phyloP scores from a whole-genome alignment of 805 yeast species.

The Candida berthetii region DNA sequence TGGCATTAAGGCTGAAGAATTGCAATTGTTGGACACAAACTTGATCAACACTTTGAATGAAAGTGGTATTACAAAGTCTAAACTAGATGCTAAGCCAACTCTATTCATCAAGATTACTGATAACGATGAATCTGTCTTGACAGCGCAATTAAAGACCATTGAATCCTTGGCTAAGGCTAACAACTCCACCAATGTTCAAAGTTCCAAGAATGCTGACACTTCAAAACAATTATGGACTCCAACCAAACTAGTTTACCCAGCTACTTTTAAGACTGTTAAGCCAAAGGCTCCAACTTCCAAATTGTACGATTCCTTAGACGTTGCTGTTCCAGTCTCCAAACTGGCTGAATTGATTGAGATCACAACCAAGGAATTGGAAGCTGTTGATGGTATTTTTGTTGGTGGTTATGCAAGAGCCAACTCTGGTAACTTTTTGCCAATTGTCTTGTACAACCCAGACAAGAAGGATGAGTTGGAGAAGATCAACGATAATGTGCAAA shows the following conservation, averaged over 20 bases:
- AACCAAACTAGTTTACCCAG: constrained; percentile 59
- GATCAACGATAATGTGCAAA: constrained; percentile 51
- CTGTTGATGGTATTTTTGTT: constrained; percentile 42
- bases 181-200: constrained; percentile 49
- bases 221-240: constrained; percentile 65
- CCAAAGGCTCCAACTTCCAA: constrained; percentile 21
- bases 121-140: constrained; percentile 26
- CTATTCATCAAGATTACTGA: constrained; percentile 58
- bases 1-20: constrained; percentile 61
- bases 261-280: constrained; percentile 56
- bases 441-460: constrained; percentile 49
- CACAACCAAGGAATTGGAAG: constrained; percentile 49
- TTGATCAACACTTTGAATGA: constrained; percentile 58
- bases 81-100: constrained; percentile 43
- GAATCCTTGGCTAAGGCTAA: constrained; percentile 32
- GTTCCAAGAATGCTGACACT: constrained; percentile 51
- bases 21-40: constrained; percentile 63
- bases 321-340: constrained; percentile 68
- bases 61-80: constrained; percentile 41
- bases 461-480: constrained; percentile 37
- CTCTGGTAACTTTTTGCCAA: constrained; percentile 71
- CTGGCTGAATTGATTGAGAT: constrained; percentile 53
- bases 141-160: constrained; percentile 40
- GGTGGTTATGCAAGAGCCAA: constrained; percentile 75
- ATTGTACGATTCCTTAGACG: constrained; percentile 52